Evolutionary conservation across 176 grass and related monocot genomes (phyloP), one percentile per base, ranked within the genome.

Genomic region (Aechmea fasciata): DNA sequence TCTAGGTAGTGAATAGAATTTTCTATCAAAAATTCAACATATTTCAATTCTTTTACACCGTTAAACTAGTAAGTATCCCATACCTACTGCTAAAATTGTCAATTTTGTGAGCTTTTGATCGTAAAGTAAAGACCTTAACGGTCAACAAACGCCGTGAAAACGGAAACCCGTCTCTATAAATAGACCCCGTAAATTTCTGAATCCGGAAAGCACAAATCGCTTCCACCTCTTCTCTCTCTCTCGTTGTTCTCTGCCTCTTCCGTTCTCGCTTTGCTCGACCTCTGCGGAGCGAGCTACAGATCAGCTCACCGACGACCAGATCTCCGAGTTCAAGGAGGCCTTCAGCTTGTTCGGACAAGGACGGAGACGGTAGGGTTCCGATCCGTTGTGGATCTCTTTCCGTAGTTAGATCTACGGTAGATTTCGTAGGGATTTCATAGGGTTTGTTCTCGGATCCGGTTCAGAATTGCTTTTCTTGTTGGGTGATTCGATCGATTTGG

Each of bases 341-440:
- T 61, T 61, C 55, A 61, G 55, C 55, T 61, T 61, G 55, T 61
- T 61, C 55, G 55, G n/a, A 61, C 55, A 61, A 61, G 17, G 55
- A 61, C 55, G 55, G 55, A 22, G 55, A 61, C 10, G 55, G 55
- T 61, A 15, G 10, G 55, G 9, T 61, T 61, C 13, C 55, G n/a
- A 61, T 61, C 20, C 15, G 55, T 18, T 19, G 15, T 19, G 8
- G 15, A 6, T 18, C 19, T 19, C 15, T 61, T 61, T 61, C 15
- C 20, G 17, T 61, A 1, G n/a, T 9, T 61, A 41, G 33, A 61
- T 61, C 20, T 18, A 6, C 2, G n/a, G n/a, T 61, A 61, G 55
- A 61, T n/a, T n/a, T 61, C 55, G 33, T 41, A 41, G 33, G 5
- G 33, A 41, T 41, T 41, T 41, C 5, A 4, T 41, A 41, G 33